phyloP scores from a whole-genome alignment of 2,329 filamentous ascomycete species.

The Pseudogymnoascus sp. region DNA sequence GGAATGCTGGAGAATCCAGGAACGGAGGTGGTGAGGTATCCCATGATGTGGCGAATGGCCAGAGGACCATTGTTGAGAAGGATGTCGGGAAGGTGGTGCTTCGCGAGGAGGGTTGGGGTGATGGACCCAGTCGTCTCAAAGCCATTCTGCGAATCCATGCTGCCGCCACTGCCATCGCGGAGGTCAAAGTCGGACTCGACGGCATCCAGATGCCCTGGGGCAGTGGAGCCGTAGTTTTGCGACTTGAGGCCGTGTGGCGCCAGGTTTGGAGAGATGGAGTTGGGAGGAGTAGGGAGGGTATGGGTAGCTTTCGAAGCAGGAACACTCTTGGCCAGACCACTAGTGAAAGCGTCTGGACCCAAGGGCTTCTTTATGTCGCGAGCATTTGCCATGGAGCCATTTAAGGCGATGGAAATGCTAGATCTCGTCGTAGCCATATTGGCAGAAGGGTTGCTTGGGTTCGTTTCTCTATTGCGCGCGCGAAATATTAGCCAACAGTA shows the following conservation, averaged over 20 bases:
- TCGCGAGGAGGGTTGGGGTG: conserved; percentile 76
- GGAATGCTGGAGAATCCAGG: conserved; percentile 87
- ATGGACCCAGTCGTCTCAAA: conserved; percentile 73
- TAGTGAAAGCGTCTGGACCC: conserved; percentile 63
- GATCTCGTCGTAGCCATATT: conserved; percentile 58
- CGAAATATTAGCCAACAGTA: conserved; percentile 12
- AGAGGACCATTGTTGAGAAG: conserved; percentile 81
- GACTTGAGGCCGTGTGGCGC: conserved; percentile 71
- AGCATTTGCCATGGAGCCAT: conserved; percentile 16
- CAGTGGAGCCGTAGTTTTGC: conserved; percentile 30
- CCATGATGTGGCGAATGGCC: conserved; percentile 92
- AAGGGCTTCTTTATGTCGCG: conserved; percentile 56
- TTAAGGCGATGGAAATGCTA: conserved; percentile 21
- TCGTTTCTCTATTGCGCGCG: conserved; percentile 27
- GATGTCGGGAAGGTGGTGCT: conserved; percentile 83
- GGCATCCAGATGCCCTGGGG: conserved; percentile 39
- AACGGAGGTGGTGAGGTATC: conserved; percentile 84
- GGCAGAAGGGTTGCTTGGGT: conserved; percentile 17
- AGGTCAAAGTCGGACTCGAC: conserved; percentile 85
- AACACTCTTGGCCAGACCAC: conserved; percentile 59
- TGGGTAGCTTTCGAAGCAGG: conserved; percentile 45
- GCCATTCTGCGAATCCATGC: conserved; percentile 27
- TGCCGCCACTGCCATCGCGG: conserved; percentile 53
- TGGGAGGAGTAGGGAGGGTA: conserved; percentile 80
- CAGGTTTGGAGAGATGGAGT: conserved; percentile 85